A percentile compares a stretch with the other conserved stretches of the same genome.
These are phyloP conservation scores for Manihot esculenta DNA, from an alignment of 441 rosid genomes.

Conservation along the genomic window DNA sequence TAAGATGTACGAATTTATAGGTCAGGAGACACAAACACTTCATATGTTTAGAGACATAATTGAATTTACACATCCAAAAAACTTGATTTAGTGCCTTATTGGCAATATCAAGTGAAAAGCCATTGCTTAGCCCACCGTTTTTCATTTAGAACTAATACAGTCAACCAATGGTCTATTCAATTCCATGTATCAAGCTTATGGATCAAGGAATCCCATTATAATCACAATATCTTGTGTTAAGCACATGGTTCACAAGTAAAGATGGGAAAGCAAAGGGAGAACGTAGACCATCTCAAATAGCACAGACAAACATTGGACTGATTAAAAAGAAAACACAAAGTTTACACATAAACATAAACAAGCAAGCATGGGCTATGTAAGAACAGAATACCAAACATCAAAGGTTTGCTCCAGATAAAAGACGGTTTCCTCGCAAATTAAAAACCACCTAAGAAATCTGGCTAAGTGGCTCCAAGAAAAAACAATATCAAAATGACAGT, in stretches of 20 bases:
- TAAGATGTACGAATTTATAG: too few relatives aligned
- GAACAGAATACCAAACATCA: too few relatives aligned
- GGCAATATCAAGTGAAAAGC: background rate
- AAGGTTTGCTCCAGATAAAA: conserved; percentile 5
- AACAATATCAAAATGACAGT: background rate
- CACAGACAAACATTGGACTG: background rate
- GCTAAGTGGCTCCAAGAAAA: too few relatives aligned
- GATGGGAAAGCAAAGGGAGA: background rate
- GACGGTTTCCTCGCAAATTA: background rate
- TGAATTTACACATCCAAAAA: background rate
- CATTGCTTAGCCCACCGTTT: background rate
- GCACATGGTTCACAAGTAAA: background rate
- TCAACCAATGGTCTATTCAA: too few relatives aligned
- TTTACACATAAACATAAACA: too few relatives aligned
- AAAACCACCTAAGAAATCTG: too few relatives aligned
- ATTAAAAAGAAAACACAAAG: background rate
- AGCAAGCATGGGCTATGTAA: too few relatives aligned
- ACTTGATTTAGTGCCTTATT: background rate
- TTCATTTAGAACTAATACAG: too few relatives aligned
- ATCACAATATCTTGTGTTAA: background rate
- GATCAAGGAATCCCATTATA: background rate
- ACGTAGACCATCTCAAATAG: background rate
- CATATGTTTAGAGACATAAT: background rate
- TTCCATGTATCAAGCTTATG: too few relatives aligned
- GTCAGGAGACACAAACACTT: background rate